Base-by-base conservation (phyloP, 257 asterid genomes). In the Solanum chiquidenum region DNA sequence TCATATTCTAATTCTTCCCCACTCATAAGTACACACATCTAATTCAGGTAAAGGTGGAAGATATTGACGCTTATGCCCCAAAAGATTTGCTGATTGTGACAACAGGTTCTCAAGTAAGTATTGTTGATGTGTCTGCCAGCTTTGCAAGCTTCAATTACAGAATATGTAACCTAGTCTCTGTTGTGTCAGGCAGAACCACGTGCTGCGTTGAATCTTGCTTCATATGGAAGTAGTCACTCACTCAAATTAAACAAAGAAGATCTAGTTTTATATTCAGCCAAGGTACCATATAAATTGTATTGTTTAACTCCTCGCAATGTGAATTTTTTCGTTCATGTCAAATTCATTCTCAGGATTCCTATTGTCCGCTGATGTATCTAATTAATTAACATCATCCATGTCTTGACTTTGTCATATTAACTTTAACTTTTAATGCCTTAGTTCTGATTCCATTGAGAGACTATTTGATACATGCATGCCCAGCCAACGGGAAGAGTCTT, bases 191-290 rank as follows among this genome's bases (percentile, higher is more conserved):
- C 98, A 89, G 99, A 97, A 90, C 99, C 98, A 88, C 99, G 99
- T 85, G 99, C 99, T 87, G 99, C 99, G 60, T 92, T 97, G 91
- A 97, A 97, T 93, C 99, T 97, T 91, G 99, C 99, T 58, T 97
- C 99, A 25, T 95, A 89, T 90, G 99, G 99, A 91, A 94, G 98
- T 88, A 96, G 99, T 88, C 98, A 97, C 91, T 93, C 98, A 46
- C 98, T 97, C 92, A 97, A 95, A 93, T 90, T 97, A 92, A 92
- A 88, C 91, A 93, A 95, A 91, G 98, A 96, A 13, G 99, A 97
- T 90, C 84, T 96, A 85, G 94, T 97, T 89, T 93, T 97, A 88
- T 97, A 97, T 90, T 97, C 99, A 89, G 99, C 99, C 21, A 97
- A 96, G 99, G 99, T 97, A 94, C 88, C 4, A 0, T 52, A 2